A percentile compares a stretch with the other conserved stretches of the same genome.
These are phyloP conservation scores for Agaricus sinodeliciosus DNA, from an alignment of 768 basidiomycete species.

Conservation along the genomic window DNA sequence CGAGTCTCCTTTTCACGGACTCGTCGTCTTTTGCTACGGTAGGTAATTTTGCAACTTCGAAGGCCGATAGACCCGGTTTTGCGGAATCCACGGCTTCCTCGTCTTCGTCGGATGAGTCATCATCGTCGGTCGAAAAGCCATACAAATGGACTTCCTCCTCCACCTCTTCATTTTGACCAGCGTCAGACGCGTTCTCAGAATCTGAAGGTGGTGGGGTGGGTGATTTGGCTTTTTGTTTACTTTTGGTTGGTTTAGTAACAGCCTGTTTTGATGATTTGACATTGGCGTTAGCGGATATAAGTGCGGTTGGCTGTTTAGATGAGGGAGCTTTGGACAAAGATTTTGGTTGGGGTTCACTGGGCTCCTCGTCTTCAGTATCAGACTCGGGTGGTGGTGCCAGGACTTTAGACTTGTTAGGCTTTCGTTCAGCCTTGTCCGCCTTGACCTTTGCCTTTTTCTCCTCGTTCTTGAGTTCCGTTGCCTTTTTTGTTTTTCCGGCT, in stretches of 20 bases:
- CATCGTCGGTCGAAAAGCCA: conserved; percentile 74
- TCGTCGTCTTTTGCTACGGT: conserved; percentile 87
- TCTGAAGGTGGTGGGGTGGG: neutral
- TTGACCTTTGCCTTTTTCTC: conserved; percentile 11
- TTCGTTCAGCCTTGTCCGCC: conserved; percentile 1
- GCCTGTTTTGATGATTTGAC: neutral
- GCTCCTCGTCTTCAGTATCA: neutral
- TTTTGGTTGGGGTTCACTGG: conserved; percentile 22
- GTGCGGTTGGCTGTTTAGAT: conserved; percentile 7
- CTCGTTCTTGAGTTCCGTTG: conserved; percentile 8
- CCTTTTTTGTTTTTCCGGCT: conserved; percentile 10
- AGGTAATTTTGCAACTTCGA: conserved; percentile 72
- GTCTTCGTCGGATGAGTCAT: conserved; percentile 75
- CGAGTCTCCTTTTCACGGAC: conserved; percentile 59
- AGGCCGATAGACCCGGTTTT: conserved; percentile 24
- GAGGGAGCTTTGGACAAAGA: conserved; percentile 15
- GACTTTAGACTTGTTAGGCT: conserved; percentile 1
- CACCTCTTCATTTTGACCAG: neutral
- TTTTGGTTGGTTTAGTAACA: conserved; percentile 5
- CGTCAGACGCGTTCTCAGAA: neutral
- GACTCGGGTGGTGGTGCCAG: conserved; percentile 5
- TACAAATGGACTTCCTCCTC: conserved; percentile 40
- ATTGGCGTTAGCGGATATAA: conserved; percentile 11
- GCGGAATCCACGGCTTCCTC: conserved; percentile 41
- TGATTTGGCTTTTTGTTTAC: neutral